A percentile compares a stretch with the other conserved stretches of the same genome.
Conservation (phyloP, 768 basidiomycete genomes). For the Dendrothele bispora region DNA sequence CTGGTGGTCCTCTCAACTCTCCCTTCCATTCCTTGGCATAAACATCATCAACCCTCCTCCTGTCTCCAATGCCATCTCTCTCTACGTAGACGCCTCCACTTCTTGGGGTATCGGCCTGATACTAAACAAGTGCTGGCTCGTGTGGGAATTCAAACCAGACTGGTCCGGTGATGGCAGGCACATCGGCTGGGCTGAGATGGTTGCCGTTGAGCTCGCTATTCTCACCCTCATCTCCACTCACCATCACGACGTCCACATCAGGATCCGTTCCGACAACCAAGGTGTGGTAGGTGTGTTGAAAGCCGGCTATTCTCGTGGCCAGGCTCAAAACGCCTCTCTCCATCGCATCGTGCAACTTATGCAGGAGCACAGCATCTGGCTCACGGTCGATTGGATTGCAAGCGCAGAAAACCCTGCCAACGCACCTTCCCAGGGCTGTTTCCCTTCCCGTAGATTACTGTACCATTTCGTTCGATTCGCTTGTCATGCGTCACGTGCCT, state of each 20-base stretch:
- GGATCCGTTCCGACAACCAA: constrained; percentile 39
- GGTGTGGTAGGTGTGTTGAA: constrained; percentile 36
- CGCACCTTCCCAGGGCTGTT: constrained; percentile 27
- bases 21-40: background rate
- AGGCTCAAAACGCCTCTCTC: constrained; percentile 27
- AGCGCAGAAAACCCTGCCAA: constrained; percentile 34
- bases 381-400: constrained; percentile 28
- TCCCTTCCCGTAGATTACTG: constrained; percentile 12
- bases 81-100: constrained; percentile 41
- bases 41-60: constrained; percentile 9
- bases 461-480: too few species aligned
- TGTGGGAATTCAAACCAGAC: constrained; percentile 35
- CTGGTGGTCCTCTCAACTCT: background rate
- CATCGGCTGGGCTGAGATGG: constrained; percentile 47
- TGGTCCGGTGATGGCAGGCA: constrained; percentile 29
- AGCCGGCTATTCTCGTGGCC: constrained; percentile 19
- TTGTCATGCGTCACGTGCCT: too few species aligned
- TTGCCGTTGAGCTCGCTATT: constrained; percentile 42
- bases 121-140: constrained; percentile 31
- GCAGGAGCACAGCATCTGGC: constrained; percentile 17
- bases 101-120: constrained; percentile 42
- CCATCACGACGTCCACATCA: constrained; percentile 19
- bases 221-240: constrained; percentile 26
- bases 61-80: constrained; percentile 17
- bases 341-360: constrained; percentile 23